Conservation (phyloP, 2,329 filamentous ascomycete genomes). For the Penicillium corylophilum region DNA sequence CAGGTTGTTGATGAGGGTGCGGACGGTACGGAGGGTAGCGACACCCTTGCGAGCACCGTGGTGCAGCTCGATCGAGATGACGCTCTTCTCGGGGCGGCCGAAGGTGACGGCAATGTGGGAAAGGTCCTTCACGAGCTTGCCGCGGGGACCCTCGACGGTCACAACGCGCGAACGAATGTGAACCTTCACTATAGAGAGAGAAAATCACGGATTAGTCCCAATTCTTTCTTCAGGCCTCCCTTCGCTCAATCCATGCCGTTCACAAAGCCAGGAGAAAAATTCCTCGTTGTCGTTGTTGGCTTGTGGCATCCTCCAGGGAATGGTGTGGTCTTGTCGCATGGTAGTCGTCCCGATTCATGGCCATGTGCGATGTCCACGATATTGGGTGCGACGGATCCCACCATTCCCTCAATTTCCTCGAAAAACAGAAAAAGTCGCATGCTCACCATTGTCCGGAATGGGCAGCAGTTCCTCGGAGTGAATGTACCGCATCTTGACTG, state of each 20-base stretch:
- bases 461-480: conserved; percentile 94
- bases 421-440: conserved; percentile 32
- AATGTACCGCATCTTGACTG: conserved; percentile 98
- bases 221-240: neutral
- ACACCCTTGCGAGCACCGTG: conserved; percentile 98
- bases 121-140: conserved; percentile 96
- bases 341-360: conserved; percentile 1
- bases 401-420: conserved; percentile 14
- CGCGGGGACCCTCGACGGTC: conserved; percentile 95
- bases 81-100: conserved; percentile 77
- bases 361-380: conserved; percentile 1
- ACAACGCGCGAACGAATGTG: conserved; percentile 94
- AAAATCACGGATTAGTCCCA: conserved; percentile 29
- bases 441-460: conserved; percentile 96
- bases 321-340: neutral
- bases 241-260: neutral
- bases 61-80: conserved; percentile 97
- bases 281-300: neutral
- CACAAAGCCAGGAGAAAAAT: neutral
- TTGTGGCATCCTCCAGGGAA: neutral
- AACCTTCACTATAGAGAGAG: conserved; percentile 75
- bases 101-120: conserved; percentile 97
- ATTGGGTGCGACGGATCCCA: conserved; percentile 13
- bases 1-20: conserved; percentile 97
- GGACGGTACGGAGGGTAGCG: conserved; percentile 95